A percentile compares a stretch with the other conserved stretches of the same genome.
Conservation (phyloP, 2,329 filamentous ascomycete species). For the Penicillium italicum region DNA sequence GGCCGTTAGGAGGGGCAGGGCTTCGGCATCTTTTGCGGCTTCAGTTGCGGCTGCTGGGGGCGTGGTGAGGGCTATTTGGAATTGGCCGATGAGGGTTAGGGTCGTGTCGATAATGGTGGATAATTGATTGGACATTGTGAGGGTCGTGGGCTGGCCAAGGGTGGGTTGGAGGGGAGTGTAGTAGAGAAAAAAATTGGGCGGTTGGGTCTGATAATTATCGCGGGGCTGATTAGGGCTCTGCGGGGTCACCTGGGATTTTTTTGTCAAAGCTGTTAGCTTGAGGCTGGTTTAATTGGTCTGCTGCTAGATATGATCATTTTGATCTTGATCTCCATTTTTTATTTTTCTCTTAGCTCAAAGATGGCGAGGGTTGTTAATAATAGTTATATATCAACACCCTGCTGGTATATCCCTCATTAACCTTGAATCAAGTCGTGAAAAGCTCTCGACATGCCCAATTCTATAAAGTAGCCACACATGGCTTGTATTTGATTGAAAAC, state of each 20-base stretch:
- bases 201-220: conserved; percentile 16
- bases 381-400: neutral
- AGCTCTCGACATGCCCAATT: neutral
- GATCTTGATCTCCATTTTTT: neutral
- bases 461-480: neutral
- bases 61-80: conserved; percentile 36
- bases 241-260: conserved; percentile 24
- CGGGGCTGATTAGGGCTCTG: conserved; percentile 36
- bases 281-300: neutral
- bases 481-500: neutral
- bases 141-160: neutral
- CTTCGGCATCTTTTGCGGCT: conserved; percentile 29
- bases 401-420: neutral
- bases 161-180: conserved; percentile 5
- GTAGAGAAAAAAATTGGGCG: conserved; percentile 26
- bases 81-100: conserved; percentile 39
- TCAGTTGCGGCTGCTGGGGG: conserved; percentile 16
- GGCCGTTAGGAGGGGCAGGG: conserved; percentile 67
- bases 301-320: neutral
- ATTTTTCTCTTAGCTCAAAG: neutral
- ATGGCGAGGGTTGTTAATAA: neutral
- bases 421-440: neutral
- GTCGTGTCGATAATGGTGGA: conserved; percentile 32
- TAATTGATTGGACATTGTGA: conserved; percentile 35
- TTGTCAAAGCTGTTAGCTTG: neutral